phyloP scores from a whole-genome alignment of 768 basidiomycete species.

The Rickenella mellea region DNA sequence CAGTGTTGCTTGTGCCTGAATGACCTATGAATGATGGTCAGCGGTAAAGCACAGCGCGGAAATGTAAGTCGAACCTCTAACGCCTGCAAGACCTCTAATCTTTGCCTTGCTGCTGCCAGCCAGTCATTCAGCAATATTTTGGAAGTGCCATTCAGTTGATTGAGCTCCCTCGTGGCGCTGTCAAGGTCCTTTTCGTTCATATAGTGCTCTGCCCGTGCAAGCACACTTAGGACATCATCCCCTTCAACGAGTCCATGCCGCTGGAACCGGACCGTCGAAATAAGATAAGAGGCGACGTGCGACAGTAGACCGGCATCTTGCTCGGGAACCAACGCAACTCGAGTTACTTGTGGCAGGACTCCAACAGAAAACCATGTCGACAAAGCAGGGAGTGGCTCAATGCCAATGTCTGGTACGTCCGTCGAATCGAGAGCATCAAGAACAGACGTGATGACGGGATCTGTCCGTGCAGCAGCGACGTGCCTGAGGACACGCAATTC shows the following conservation, averaged over 20 bases:
- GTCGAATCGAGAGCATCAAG: slow-evolving; percentile 61
- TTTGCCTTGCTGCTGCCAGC: slow-evolving; percentile 79
- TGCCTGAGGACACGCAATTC: slow-evolving; percentile 80
- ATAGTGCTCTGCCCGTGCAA: slow-evolving; percentile 84
- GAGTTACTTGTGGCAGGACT: slow-evolving; percentile 75
- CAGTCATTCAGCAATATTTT: slow-evolving; percentile 73
- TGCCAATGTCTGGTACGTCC: slow-evolving; percentile 68
- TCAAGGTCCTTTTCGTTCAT: slow-evolving; percentile 91
- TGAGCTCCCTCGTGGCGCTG: slow-evolving; percentile 78
- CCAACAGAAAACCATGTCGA: slow-evolving; percentile 83
- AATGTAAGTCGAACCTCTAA: slow-evolving; percentile 48
- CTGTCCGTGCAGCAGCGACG: slow-evolving; percentile 61
- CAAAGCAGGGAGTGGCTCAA: slow-evolving; percentile 86
- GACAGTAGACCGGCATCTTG: slow-evolving; percentile 81
- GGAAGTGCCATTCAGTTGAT: slow-evolving; percentile 78
- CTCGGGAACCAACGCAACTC: slow-evolving; percentile 90
- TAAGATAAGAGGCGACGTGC: slow-evolving; percentile 69
- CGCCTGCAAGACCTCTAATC: slow-evolving; percentile 88
- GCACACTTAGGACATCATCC: slow-evolving; percentile 74
- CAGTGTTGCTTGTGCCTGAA: slow-evolving; percentile 77
- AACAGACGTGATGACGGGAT: slow-evolving; percentile 53
- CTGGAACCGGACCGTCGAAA: slow-evolving; percentile 73
- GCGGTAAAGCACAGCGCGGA: slow-evolving; percentile 6
- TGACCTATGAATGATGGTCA: slow-evolving; percentile 41
- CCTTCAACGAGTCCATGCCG: slow-evolving; percentile 73